Evolutionary conservation across 2,329 filamentous ascomycete genomes (phyloP).

Genomic region (Thelonectria discophora): DNA sequence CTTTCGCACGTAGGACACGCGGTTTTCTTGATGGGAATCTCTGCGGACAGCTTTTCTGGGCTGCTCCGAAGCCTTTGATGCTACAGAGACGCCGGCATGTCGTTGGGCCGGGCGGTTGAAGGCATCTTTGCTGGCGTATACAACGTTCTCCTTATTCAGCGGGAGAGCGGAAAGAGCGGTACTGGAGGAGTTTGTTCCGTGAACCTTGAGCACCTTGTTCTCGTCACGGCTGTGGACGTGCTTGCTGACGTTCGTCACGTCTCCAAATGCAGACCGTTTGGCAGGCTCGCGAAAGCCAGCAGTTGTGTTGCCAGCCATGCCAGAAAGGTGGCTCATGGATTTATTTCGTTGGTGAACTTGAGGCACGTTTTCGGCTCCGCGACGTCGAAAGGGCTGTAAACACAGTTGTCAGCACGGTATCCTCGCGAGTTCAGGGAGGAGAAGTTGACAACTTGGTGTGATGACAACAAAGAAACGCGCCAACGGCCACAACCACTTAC

Average conservation of each 20-base stretch:
- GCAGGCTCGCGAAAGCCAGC: slow-evolving; percentile 55
- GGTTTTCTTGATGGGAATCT: slow-evolving; percentile 30
- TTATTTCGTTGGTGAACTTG: slow-evolving; percentile 82
- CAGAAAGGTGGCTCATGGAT: slow-evolving; percentile 70
- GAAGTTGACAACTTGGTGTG: slow-evolving; percentile 12
- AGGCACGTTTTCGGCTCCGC: slow-evolving; percentile 60
- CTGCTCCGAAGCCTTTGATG: slow-evolving; percentile 37
- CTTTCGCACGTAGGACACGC: slow-evolving; percentile 31
- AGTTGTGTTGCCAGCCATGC: slow-evolving; percentile 38
- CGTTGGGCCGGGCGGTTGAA: slow-evolving; percentile 52
- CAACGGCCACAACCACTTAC: slow-evolving; percentile 38
- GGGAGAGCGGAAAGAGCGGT: slow-evolving; percentile 38
- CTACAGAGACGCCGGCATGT: slow-evolving; percentile 29
- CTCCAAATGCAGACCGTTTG: slow-evolving; percentile 83
- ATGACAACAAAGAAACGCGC: slow-evolving; percentile 24
- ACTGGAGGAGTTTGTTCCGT: slow-evolving; percentile 38
- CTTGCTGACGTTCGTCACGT: slow-evolving; percentile 76
- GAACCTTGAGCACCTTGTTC: slow-evolving; percentile 49
- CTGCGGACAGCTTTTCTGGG: slow-evolving; percentile 36
- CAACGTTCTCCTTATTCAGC: slow-evolving; percentile 57
- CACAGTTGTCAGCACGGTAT: slow-evolving; percentile 29
- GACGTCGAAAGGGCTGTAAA: slow-evolving; percentile 51
- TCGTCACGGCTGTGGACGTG: slow-evolving; percentile 45
- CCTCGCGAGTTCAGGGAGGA: slow-evolving; percentile 23
- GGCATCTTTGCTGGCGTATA: slow-evolving; percentile 49